Evolutionary conservation across 768 basidiomycete species (phyloP).

Genomic region (Boletellus sp.): DNA sequence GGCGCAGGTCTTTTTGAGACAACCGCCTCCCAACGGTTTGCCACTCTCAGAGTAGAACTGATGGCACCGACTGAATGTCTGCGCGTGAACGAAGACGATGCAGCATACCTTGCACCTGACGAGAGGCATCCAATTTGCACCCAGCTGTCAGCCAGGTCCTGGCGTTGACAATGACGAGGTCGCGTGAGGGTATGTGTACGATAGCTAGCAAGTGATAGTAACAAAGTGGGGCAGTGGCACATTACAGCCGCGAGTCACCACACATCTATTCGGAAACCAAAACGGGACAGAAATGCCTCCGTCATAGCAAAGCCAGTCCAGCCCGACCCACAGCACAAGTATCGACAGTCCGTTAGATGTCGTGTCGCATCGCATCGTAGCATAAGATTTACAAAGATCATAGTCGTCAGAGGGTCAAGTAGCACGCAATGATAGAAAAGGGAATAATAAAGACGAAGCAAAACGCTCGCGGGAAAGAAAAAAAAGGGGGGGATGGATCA

Average conservation of each 20-base stretch:
- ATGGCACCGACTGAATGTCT: background rate
- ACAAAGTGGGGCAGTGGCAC: background rate
- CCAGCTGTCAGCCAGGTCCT: background rate
- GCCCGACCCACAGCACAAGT: slow-evolving; percentile 10
- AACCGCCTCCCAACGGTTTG: slow-evolving; percentile 25
- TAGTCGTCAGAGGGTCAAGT: slow-evolving; percentile 6
- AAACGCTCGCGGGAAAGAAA: slow-evolving; percentile 21
- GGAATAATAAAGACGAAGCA: slow-evolving; percentile 18
- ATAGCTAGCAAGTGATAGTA: too few species aligned
- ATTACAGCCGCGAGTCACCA: background rate
- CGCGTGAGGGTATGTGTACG: too few species aligned
- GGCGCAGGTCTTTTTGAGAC: slow-evolving; percentile 20
- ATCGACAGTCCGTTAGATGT: slow-evolving; percentile 23
- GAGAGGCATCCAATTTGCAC: slow-evolving; percentile 24
- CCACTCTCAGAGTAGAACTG: slow-evolving; percentile 33
- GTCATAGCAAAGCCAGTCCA: slow-evolving; percentile 4
- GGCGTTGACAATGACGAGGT: background rate
- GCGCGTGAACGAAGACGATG: slow-evolving; percentile 4
- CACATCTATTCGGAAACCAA: slow-evolving; percentile 5
- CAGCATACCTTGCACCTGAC: slow-evolving; percentile 24
- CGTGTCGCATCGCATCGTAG: slow-evolving; percentile 26
- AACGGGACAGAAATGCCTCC: background rate
- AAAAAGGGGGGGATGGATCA: slow-evolving; percentile 21
- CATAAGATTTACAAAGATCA: slow-evolving; percentile 15
- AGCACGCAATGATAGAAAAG: slow-evolving; percentile 6